Percentiles rank a stretch among this genome's conserved stretches.
phyloP scores from a whole-genome alignment of 805 yeast species.

The Maudiozyma serrabonitensis region DNA sequence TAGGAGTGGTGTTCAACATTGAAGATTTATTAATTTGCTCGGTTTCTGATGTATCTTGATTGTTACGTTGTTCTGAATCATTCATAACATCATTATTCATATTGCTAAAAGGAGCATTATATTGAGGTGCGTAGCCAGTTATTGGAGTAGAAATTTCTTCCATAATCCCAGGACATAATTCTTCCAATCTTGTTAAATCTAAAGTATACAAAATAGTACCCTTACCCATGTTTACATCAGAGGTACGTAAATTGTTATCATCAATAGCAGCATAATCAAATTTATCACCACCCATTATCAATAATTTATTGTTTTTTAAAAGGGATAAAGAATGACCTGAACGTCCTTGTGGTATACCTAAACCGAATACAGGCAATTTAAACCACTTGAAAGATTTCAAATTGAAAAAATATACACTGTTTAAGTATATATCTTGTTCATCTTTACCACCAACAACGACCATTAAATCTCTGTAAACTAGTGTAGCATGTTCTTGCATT shows the following conservation, averaged over 20 bases:
- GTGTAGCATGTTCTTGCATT: slow-evolving; percentile 83
- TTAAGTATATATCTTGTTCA: slow-evolving; percentile 55
- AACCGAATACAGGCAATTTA: slow-evolving; percentile 37
- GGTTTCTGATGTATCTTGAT: neutral
- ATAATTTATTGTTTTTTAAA: slow-evolving; percentile 52
- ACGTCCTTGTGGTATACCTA: slow-evolving; percentile 63
- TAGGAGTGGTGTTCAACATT: slow-evolving; percentile 1
- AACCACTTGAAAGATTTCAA: slow-evolving; percentile 66
- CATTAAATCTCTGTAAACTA: slow-evolving; percentile 67
- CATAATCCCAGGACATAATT: slow-evolving; percentile 31
- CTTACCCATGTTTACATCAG: slow-evolving; percentile 41
- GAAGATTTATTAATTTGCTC: neutral
- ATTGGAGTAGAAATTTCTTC: slow-evolving; percentile 3
- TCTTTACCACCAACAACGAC: slow-evolving; percentile 88
- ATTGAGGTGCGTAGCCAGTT: neutral
- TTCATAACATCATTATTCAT: neutral
- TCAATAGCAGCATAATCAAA: slow-evolving; percentile 50
- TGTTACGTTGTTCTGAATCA: neutral
- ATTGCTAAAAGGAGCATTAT: neutral
- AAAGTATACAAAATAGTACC: slow-evolving; percentile 58
- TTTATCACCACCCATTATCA: slow-evolving; percentile 89
- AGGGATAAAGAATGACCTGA: slow-evolving; percentile 86
- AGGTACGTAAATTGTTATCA: slow-evolving; percentile 42
- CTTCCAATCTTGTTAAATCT: slow-evolving; percentile 36
- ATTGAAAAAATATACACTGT: slow-evolving; percentile 65